Base-by-base conservation (phyloP, 441 rosid species). In the Hypseocharis bilobata region DNA sequence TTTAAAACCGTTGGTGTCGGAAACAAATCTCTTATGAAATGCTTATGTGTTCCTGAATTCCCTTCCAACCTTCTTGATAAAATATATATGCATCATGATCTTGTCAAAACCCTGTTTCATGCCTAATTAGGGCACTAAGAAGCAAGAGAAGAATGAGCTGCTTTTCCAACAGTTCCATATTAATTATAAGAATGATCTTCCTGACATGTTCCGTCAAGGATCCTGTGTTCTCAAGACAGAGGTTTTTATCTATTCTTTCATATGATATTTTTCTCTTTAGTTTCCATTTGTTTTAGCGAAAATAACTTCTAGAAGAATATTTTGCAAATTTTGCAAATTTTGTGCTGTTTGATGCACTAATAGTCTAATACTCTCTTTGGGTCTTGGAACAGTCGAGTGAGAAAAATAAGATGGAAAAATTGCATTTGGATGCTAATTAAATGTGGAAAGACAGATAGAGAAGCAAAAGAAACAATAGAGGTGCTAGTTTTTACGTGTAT, bases 131-230 rank as follows among this genome's bases (percentile, higher is more conserved):
- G 84, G 74, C 59, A 75, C 90, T 72, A 82, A 80, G 64, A 90
- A 88, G 63, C 91, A 87, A 77, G 91, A 85, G 72, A 85, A 76
- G 78, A 85, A 92, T 75, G 98, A 92, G 72, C 81, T 92, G 66
- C 96, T 92, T 45, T 86, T 74, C 77, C 92, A 78, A 71, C 81
- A 74, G 22, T 91, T 91, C 72, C 88, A 84, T 27, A 71, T 89
- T 72, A 92, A 88, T 74, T 89, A 88, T 76, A 88, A 85, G 63
- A 80, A 74, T 16, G 1, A 34, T 11, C 74, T 80, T 64, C 88
- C 84, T 70, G 83, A 76, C 62, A 69, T 88, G 74, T 88, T 84
- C 75, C 96, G 96, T 66, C 96, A 86, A 76, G 96, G 96, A 68
- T 84, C 96, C 23, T 86, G 90, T 72, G 66, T 79, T 70, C 76